Base-by-base conservation (phyloP, 768 basidiomycete genomes). In the Lactifluus volemus region DNA sequence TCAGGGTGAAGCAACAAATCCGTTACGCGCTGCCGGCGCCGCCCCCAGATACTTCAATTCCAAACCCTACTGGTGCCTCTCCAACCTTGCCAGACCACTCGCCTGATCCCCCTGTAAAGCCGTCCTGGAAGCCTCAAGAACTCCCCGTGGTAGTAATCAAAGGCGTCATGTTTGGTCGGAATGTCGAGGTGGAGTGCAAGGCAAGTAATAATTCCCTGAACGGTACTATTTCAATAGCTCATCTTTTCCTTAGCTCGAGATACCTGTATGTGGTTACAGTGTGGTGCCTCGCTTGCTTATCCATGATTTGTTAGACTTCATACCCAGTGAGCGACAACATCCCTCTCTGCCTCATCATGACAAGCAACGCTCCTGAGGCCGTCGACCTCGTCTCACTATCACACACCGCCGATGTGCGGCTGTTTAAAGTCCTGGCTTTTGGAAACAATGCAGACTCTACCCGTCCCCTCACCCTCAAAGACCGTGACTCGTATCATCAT, bases 141-240 rank as follows among this genome's bases (percentile, higher is more conserved):
- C 17, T 47, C 32, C 58, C 53, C 34, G 10, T 32, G 17, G 64
- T 63, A 25, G 0, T 50, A 8, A 17, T 63, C 19, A 60, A 10
- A 21, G 64, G 64, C 12, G 3, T 60, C 25, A 52, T 65, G 14
- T 55, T 56, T 9, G 14, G 4, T 14, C 29, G 15, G 11, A 10
- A 17, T 25, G 52, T 63, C 41, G 45, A 59, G 21, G 58, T 65
- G 30, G 62, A 65, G 29, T 65, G 64, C 41, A 47, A 25, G 30
- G 64, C 63, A 36, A 30, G 32, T 9, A 34, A 54, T 8, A n/a
- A 5, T 52, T 34, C 21, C 47, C 15, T 2, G 41, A 21, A 4
- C n/a, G n/a, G 29, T 8, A 9, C 45, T 21, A 34, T 34, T 34
- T 53, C 15, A 34, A 7, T 19, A 41, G 36, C 60, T 64, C 25